Base-by-base conservation (phyloP, 345 rosid genomes). In the Euphorbia peplus region DNA sequence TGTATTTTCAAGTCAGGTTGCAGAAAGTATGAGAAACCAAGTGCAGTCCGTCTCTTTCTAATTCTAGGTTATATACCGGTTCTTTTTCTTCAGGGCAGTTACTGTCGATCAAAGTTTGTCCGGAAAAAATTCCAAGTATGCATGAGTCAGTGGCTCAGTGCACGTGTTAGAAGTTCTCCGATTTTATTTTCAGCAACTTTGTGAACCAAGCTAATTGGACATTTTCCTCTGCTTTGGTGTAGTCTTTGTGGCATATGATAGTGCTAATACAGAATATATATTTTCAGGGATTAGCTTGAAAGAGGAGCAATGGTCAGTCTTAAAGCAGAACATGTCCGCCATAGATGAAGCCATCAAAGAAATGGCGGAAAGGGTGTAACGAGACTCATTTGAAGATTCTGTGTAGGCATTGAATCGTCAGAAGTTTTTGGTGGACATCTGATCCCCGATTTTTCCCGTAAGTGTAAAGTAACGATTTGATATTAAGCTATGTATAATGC, bases 241-340 rank as follows among this genome's bases (percentile, higher is more conserved):
- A 12, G 47, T 29, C 37, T 32, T 32, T 3, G 19, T 15, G 52
- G 32, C 53, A 47, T 56, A 57, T 44, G 18, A 25, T 32, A n/a
- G 12, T 65, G 60, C 25, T 59, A 58, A 51, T 15, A 29, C n/a
- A 5, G 5, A 2, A 5, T 0, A 11, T 55, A 16, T 67, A 3
- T 71, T 22, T 63, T 4, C 83, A 93, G 98, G 98, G 55, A 93
- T 91, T 79, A 87, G 96, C 77, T 79, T 93, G 82, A 86, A 90
- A 0, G 90, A 82, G 75, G 96, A 93, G 14, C 98, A 93, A 55
- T 93, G 98, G 98, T 70, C 85, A 19, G 61, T 59, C 21, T 81
- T 93, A 16, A 82, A 74, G 72, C 83, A 81, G 80, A 90, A 80
- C 54, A 75, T 90, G 46, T 78, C 93, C 41, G 86, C 87, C 51